Conservation (phyloP, 345 rosid species). For the Firmiana major region DNA sequence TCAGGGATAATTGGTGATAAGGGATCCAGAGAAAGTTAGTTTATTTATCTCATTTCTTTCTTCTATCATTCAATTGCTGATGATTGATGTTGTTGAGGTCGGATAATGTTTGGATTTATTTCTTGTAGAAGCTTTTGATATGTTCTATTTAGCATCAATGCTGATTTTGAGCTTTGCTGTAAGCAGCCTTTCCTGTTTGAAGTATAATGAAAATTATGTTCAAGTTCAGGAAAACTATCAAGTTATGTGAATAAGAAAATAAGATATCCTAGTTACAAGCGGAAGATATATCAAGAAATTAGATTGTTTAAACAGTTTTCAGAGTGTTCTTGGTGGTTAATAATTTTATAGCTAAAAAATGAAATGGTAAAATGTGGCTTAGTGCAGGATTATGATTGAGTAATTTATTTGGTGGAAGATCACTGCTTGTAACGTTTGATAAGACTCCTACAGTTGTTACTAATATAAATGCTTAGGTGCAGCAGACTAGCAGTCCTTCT, state of each 20-base stretch:
- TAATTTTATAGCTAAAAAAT: not conserved
- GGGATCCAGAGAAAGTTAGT: conserved; percentile 89
- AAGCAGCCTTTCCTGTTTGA: not conserved
- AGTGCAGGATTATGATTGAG: not conserved
- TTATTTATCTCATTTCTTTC: not conserved
- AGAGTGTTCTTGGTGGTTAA: not conserved
- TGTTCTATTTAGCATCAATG: not conserved
- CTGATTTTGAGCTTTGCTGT: not conserved
- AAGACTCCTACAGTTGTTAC: not conserved
- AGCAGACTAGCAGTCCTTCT: not conserved
- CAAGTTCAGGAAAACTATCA: not conserved
- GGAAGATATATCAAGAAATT: not conserved
- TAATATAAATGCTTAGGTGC: not conserved
- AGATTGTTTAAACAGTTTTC: not conserved
- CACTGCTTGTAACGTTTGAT: not conserved
- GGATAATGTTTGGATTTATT: not conserved
- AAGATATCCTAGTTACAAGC: not conserved
- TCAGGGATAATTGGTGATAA: conserved; percentile 48
- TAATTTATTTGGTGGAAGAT: not conserved
- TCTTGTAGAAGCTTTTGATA: not conserved
- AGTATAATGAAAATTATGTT: not conserved
- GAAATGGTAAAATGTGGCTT: not conserved
- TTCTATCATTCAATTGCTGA: not conserved
- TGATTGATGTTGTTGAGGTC: conserved; percentile 1
- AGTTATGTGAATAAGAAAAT: not conserved